These are phyloP conservation scores for Spathaspora gorwiae DNA, from an alignment of 805 yeast genomes.

Conservation along the genomic window DNA sequence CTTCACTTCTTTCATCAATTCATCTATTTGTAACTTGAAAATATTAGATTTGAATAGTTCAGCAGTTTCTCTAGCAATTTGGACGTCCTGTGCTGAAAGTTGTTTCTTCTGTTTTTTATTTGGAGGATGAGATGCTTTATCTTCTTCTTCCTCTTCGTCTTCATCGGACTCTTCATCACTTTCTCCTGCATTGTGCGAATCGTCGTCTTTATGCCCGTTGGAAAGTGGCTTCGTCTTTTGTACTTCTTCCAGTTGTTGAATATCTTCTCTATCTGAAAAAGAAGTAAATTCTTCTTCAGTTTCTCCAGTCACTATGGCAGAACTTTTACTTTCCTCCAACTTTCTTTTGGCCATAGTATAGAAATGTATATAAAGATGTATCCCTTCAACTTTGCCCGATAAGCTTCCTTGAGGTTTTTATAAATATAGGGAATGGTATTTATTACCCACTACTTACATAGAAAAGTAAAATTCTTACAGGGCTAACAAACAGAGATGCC, in stretches of 20 bases:
- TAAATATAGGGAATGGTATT: no score
- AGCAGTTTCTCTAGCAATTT: conserved; percentile 88
- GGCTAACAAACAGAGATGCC: no score
- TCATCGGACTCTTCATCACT: conserved; percentile 10
- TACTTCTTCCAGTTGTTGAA: not conserved
- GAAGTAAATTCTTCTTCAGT: conserved; percentile 5
- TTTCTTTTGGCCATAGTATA: conserved; percentile 22
- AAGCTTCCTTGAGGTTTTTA: no score
- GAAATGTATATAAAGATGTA: no score
- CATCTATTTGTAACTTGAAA: conserved; percentile 93
- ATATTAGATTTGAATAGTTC: conserved; percentile 92
- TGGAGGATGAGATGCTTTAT: conserved; percentile 12
- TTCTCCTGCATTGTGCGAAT: conserved; percentile 21
- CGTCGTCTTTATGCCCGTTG: conserved; percentile 1
- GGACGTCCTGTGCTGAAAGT: conserved; percentile 75
- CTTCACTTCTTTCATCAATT: conserved; percentile 73
- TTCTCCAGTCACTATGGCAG: conserved; percentile 4
- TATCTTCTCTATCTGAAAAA: conserved; percentile 4
- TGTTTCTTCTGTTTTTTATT: conserved; percentile 35
- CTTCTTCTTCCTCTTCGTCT: conserved; percentile 13
- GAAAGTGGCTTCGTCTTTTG: not conserved
- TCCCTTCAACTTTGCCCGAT: not conserved
- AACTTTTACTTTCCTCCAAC: conserved; percentile 9
- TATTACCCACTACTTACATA: no score
- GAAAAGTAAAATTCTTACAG: no score